phyloP scores from a whole-genome alignment of 345 rosid species.

The Populus ilicifolia region DNA sequence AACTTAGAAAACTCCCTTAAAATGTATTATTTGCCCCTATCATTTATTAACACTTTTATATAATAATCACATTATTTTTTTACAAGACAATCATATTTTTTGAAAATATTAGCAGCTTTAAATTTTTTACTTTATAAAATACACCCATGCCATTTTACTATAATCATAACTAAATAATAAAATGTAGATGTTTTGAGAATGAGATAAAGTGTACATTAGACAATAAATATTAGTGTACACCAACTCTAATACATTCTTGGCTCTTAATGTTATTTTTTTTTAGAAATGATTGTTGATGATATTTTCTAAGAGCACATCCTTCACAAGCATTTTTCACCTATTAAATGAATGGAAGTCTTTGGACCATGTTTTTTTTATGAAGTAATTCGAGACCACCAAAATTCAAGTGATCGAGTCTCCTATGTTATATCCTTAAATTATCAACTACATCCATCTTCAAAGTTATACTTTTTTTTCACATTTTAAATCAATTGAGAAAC shows the following conservation, averaged over 20 bases:
- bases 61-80: not conserved
- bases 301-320: too few relatives aligned
- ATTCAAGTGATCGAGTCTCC: not conserved
- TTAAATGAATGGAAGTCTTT: not conserved
- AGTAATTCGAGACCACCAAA: not conserved
- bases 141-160: not conserved
- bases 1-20: not conserved
- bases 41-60: not conserved
- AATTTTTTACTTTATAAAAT: not conserved
- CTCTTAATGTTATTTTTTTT: not conserved
- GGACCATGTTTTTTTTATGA: not conserved
- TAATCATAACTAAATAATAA: too few relatives aligned
- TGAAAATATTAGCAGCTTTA: not conserved
- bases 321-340: not conserved
- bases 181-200: too few relatives aligned
- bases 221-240: too few relatives aligned
- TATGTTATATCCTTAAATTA: not conserved
- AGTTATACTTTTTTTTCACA: too few relatives aligned
- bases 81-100: not conserved
- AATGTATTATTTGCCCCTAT: not conserved
- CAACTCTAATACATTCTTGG: not conserved
- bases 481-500: too few relatives aligned
- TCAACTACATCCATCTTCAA: not conserved
- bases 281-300: not conserved
- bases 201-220: not conserved